phyloP scores from a whole-genome alignment of 192 early-diverging fungal genomes.

The Chytriomyces hyalinus region DNA sequence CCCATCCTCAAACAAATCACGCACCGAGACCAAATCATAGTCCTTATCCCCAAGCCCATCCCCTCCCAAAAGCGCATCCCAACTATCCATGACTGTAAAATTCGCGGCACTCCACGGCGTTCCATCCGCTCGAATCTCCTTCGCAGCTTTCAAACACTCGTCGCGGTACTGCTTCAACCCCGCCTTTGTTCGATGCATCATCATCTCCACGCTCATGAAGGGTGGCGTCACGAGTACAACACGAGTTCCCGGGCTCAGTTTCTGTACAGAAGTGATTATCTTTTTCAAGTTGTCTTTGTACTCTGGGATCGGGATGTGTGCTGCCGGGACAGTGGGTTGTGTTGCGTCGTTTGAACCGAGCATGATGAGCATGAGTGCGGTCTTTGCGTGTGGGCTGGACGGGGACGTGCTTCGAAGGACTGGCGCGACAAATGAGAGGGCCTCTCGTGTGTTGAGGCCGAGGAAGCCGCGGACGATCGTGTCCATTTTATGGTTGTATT shows the following conservation, averaged over 20 bases:
- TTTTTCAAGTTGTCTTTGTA: neutral
- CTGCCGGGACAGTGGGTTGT: neutral
- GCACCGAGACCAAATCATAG: neutral
- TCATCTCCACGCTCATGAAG: neutral
- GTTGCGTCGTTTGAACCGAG: constrained; percentile 12
- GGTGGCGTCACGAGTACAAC: constrained; percentile 8
- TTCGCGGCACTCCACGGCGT: neutral
- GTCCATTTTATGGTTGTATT: constrained; percentile 7
- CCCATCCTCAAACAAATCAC: constrained; percentile 2
- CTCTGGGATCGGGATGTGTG: constrained; percentile 1
- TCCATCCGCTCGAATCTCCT: neutral
- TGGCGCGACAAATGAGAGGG: neutral
- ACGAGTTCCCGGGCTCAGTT: neutral
- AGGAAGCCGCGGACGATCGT: neutral
- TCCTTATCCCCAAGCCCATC: constrained; percentile 1
- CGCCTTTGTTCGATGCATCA: neutral
- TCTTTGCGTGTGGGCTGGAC: neutral
- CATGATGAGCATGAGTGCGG: neutral
- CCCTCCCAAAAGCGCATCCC: constrained; percentile 16
- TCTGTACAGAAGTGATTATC: neutral
- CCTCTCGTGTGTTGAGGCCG: constrained; percentile 10
- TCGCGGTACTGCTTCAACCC: constrained; percentile 13
- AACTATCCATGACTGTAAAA: constrained; percentile 16
- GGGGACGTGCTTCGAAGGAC: neutral
- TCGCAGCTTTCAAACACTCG: neutral